A percentile compares a stretch with the other conserved stretches of the same genome.
Evolutionary conservation across 805 yeast genomes (phyloP).

Genomic region (Kurtzmaniella cleridarum): DNA sequence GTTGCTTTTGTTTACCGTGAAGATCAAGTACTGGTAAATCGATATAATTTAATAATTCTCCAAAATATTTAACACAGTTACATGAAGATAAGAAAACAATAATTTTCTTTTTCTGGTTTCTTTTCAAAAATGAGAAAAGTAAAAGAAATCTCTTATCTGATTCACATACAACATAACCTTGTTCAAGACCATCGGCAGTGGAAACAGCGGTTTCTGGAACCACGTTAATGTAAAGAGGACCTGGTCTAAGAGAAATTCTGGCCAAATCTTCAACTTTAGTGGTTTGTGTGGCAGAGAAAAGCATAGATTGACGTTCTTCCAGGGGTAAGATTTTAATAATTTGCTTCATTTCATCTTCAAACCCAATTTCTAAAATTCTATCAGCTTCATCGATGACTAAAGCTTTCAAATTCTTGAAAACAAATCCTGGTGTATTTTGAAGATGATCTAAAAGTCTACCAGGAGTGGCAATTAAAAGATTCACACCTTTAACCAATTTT

Average conservation of each 20-base stretch:
- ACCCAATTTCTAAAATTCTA: slow-evolving; percentile 94
- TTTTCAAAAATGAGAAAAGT: slow-evolving; percentile 86
- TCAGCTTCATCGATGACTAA: slow-evolving; percentile 97
- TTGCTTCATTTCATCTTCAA: slow-evolving; percentile 98
- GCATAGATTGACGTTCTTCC: slow-evolving; percentile 91
- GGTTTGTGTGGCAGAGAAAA: slow-evolving; percentile 98
- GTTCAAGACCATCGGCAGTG: slow-evolving; percentile 96
- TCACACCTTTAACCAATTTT: slow-evolving; percentile 89
- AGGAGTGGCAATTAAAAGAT: slow-evolving; percentile 91
- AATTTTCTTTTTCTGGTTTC: slow-evolving; percentile 85
- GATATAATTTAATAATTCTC: slow-evolving; percentile 90
- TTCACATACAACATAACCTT: slow-evolving; percentile 97
- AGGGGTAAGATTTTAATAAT: slow-evolving; percentile 89
- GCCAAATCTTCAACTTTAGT: slow-evolving; percentile 98
- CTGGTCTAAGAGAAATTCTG: slow-evolving; percentile 88
- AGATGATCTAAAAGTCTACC: slow-evolving; percentile 95
- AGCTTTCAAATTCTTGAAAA: slow-evolving; percentile 91
- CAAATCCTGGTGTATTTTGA: slow-evolving; percentile 91
- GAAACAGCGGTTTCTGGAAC: slow-evolving; percentile 78
- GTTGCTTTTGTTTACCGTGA: slow-evolving; percentile 98
- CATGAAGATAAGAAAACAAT: slow-evolving; percentile 95
- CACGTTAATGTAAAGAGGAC: slow-evolving; percentile 91
- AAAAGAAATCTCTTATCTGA: slow-evolving; percentile 89
- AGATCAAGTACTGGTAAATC: slow-evolving; percentile 94
- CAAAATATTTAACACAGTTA: slow-evolving; percentile 93